Evolutionary conservation across 2,329 filamentous ascomycete genomes (phyloP), one percentile per base, ranked within the genome.

Genomic region (Rachicladosporium sp.): DNA sequence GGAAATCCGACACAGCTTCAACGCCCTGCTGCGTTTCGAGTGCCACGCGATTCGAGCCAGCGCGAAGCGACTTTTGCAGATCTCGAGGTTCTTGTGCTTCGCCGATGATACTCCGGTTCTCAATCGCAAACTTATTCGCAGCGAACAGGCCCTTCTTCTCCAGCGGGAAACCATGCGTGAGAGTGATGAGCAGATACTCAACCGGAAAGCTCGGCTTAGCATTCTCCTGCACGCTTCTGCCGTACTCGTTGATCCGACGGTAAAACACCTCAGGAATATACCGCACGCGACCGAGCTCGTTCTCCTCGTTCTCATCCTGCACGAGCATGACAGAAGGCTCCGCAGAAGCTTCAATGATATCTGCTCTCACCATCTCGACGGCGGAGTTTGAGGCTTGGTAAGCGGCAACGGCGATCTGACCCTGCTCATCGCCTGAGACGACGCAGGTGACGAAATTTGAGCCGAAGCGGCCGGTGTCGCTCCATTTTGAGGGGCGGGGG

Each of bases 221-320:
- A 52, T 94, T 96, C 61, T 96, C 86, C 59, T 95, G 91, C 6
- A 96, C 91, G 51, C 89, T 94, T 47, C 82, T 85, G 29, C 88
- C 88, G 57, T 98, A 94, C 60, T 98, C 89, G 61, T 98, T 98
- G 62, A 94, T 86, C 50, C 77, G 80, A 45, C 89, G 78, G 66
- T 93, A 98, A 64, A 96, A 98, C 4, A 98, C 89, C 55, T 98
- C 91, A 1, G 91, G 91, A 15, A 98, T 93, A 57, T 98, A 98
- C 52, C 88, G 76, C 15, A 81, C 79, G 41, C 77, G 78, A 63
- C 68, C 40, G 67, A 76, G 50, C 68, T 58, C 76, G 47, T 87
- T 81, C 37, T 88, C 82, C 51, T 95, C 87, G 43, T 89, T 83
- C 57, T 96, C 89, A 15, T 83, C 82, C 45, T 88, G 86, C 4